Evolutionary conservation across 2,329 filamentous ascomycete species (phyloP), one percentile per base, ranked within the genome.

Genomic region (Stagonosporopsis vannaccii): DNA sequence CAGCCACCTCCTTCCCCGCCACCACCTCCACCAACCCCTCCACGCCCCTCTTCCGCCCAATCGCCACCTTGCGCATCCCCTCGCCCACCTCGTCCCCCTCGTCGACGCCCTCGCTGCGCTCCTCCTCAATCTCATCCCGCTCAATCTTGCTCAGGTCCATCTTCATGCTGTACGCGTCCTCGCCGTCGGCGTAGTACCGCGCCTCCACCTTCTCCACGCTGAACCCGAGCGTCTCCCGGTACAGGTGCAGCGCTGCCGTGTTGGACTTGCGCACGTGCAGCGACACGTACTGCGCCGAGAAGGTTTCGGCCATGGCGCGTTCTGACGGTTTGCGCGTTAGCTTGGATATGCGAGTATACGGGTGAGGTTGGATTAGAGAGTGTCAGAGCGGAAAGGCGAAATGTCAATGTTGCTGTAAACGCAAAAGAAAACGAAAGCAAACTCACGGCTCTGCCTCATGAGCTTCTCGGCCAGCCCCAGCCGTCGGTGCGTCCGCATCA

Each of bases 181-280:
- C 95, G 58, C 94, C 94, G 76, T 99, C 95, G 55, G 95, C 95
- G 75, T 99, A 99, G 84, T 97, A 97, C 79, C 93, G 95, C 44
- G 85, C 75, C 79, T 96, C 92, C 11, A 89, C 87, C 81, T 68
- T 69, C 15, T 69, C 66, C 33, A 69, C 65, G 28, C 54, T 60
- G 58, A 69, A 69, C 15, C 66, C 66, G 22, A 69, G 60, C n/a
- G 66, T 69, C 20, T 96, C 90, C 68, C 92, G 88, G 85, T 99
- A 99, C 20, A 99, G 85, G 69, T 90, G 91, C 60, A 97, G 86
- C 23, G 95, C 95, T 6, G 95, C 95, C 59, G 86, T 85, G 82
- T 99, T 99, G 77, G 90, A 95, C 49, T 97, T 87, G 71, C 95
- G 93, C 62, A 99, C 95, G 81, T 99, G 95, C 30, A 99, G 86